Evolutionary conservation across 768 basidiomycete species (phyloP), one percentile per base, ranked within the genome.

Genomic region (Pleurotus platypus): DNA sequence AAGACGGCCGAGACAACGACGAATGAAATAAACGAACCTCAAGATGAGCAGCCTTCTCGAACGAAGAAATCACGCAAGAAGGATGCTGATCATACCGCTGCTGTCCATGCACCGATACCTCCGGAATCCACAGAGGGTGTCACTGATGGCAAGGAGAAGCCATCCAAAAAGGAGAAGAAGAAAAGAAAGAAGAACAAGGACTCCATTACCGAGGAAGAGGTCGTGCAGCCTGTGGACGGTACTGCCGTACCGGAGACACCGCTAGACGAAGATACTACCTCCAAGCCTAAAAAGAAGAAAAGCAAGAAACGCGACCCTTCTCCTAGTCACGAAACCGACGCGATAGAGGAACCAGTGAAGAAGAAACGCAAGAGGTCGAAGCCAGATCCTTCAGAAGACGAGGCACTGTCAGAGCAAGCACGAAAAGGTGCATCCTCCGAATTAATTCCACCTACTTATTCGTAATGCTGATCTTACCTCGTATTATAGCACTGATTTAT

Each of bases 401-500:
- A 69, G 12, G 56, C 69, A 22, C 64, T 78, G 27, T 66, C 65
- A 49, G 66, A 66, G 37, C 78, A 76, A 64, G 65, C 76, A 42
- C 67, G 63, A 45, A 80, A 78, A 75, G 77, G 79, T 76, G 45
- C 37, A 69, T 59, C 15, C 35, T 48, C 15, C 18, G 13, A 46
- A 13, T 37, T 43, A n/a, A 40, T 54, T 37, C 20, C 15, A 24
- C 5, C 50, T 30, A 30, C 46, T 6, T 30, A 18, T 50, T 15
- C 48, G 26, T 16, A 38, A 49, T 56, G 35, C 12, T 54, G 6
- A 51, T 48, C 45, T 49, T 27, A 12, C 42, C 38, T n/a, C 30
- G 49, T 27, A 20, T 12, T 49, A 12, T 58, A 81, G 79, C 75
- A 18, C 59, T 81, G 11, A 69, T 69, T 35, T 87, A 87, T 64